Conservation (phyloP, 1,284 basidiomycete genomes). For the Microbotryomycetes sp. region DNA sequence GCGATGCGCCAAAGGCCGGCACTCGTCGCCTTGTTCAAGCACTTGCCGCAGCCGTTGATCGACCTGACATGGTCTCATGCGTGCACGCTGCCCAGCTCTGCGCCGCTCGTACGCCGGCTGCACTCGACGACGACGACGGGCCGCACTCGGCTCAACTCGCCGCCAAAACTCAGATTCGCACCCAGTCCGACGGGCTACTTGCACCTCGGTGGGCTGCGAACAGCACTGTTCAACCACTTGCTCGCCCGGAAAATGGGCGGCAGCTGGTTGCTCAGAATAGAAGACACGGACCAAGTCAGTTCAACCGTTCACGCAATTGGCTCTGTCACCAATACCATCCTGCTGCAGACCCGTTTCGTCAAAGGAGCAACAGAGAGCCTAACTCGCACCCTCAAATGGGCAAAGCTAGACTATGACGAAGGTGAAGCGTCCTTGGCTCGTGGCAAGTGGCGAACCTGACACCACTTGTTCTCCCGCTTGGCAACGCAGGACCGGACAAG, state of each 20-base stretch:
- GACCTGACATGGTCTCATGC: not conserved
- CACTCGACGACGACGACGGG: no score
- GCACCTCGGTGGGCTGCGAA: conserved; percentile 92
- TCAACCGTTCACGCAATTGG: not conserved
- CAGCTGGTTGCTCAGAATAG: conserved; percentile 83
- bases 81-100: not conserved
- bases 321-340: not conserved
- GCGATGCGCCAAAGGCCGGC: not conserved
- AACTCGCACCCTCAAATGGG: conserved; percentile 72
- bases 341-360: conserved; percentile 61
- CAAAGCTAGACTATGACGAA: conserved; percentile 85
- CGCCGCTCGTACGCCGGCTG: not conserved
- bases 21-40: not conserved
- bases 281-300: conserved; percentile 81
- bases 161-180: conserved; percentile 80
- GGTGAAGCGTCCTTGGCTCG: conserved; percentile 47
- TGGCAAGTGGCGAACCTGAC: not conserved
- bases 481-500: conserved; percentile 60
- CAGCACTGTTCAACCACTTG: conserved; percentile 88
- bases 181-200: conserved; percentile 93
- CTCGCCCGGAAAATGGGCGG: conserved; percentile 72
- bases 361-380: conserved; percentile 77
- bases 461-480: conserved; percentile 6
- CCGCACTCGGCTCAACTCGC: no score
- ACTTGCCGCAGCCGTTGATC: not conserved